phyloP scores from a whole-genome alignment of 352 stramenopile species.

The Pythium aquatile region DNA sequence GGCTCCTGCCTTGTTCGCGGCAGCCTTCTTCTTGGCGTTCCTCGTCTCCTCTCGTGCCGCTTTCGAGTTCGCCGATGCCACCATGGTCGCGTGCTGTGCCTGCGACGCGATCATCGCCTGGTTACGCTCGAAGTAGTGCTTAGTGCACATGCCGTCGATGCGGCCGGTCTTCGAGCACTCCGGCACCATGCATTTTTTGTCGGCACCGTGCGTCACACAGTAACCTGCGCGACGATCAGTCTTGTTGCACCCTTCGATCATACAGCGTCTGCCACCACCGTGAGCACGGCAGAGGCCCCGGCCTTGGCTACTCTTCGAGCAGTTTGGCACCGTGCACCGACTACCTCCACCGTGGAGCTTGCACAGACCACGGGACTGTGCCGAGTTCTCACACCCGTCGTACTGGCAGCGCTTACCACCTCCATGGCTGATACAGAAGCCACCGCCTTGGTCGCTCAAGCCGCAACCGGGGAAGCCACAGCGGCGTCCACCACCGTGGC shows the following conservation, averaged over 20 bases:
- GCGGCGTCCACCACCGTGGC: slow-evolving; percentile 68
- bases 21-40: slow-evolving; percentile 5
- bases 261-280: slow-evolving; percentile 78
- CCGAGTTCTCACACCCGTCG: slow-evolving; percentile 77
- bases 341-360: slow-evolving; percentile 80
- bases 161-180: slow-evolving; percentile 84
- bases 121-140: slow-evolving; percentile 84
- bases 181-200: slow-evolving; percentile 76
- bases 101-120: slow-evolving; percentile 34
- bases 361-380: slow-evolving; percentile 77
- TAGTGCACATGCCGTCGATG: slow-evolving; percentile 81
- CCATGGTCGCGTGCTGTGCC: slow-evolving; percentile 21
- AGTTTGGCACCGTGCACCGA: slow-evolving; percentile 76
- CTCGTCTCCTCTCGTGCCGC: slow-evolving; percentile 19
- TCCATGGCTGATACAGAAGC: slow-evolving; percentile 81
- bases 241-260: slow-evolving; percentile 85
- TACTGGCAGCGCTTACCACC: slow-evolving; percentile 79
- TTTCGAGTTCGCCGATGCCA: slow-evolving; percentile 16
- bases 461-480: slow-evolving; percentile 69
- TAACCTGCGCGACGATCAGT: slow-evolving; percentile 73
- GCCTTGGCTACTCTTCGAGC: slow-evolving; percentile 86
- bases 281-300: slow-evolving; percentile 80
- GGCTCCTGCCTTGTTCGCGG: not conserved
- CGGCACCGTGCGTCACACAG: slow-evolving; percentile 79
- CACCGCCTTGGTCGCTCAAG: slow-evolving; percentile 74